phyloP scores from a whole-genome alignment of 495 filamentous ascomycete species.

The Penicillium maclennaniae region DNA sequence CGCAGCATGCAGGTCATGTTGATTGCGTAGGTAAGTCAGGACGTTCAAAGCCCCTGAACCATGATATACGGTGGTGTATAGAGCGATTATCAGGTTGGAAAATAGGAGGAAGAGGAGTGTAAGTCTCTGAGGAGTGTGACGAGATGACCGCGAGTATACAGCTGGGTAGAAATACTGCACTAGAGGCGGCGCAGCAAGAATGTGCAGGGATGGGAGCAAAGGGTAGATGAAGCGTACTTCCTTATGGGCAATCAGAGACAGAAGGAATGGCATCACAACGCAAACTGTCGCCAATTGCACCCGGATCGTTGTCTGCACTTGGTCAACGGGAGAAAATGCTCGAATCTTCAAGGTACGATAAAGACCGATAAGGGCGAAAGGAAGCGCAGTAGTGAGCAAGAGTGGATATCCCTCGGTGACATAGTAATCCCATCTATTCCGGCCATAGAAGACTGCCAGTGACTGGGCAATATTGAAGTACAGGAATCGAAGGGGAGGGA shows the following conservation, averaged over 20 bases:
- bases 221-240: constrained; percentile 98
- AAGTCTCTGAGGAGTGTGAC: constrained; percentile 44
- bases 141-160: constrained; percentile 26
- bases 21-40: constrained; percentile 65
- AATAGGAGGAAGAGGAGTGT: constrained; percentile 56
- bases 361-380: constrained; percentile 66
- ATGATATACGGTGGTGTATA: constrained; percentile 72
- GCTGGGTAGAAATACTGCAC: constrained; percentile 59
- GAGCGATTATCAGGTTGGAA: constrained; percentile 65
- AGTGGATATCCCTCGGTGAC: constrained; percentile 84
- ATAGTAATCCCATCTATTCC: constrained; percentile 90
- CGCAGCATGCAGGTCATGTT: constrained; percentile 54
- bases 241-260: constrained; percentile 88
- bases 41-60: constrained; percentile 73
- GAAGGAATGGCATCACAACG: constrained; percentile 53
- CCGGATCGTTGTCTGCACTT: constrained; percentile 33
- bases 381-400: constrained; percentile 77
- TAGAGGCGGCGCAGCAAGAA: constrained; percentile 67
- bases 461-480: constrained; percentile 88
- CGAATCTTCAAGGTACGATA: constrained; percentile 46
- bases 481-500: constrained; percentile 84
- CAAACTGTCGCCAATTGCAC: constrained; percentile 59
- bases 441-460: constrained; percentile 89
- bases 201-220: constrained; percentile 77
- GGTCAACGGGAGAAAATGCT: constrained; percentile 22